Evolutionary conservation across 2,329 filamentous ascomycete genomes (phyloP), one percentile per base, ranked within the genome.

Genomic region (Penicillium capsulatum): DNA sequence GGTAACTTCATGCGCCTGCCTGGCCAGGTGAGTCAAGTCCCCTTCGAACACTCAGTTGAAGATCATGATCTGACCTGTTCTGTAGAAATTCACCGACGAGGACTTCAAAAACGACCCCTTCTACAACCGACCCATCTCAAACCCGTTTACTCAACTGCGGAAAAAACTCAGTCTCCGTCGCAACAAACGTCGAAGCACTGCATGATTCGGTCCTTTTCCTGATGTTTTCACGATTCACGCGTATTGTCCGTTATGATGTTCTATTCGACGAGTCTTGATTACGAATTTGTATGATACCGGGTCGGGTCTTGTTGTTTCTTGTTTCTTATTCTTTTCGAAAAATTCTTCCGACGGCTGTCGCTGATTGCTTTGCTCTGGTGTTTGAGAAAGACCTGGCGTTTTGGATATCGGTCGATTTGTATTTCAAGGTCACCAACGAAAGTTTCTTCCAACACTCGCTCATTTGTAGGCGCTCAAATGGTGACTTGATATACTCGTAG

Each of bases 1-100:
- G 66, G 69, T 1, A 79, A 84, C 45, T 95, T 92, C 59, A 84
- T 80, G 67, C 77, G 86, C 32, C 91, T 80, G 71, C 77, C 82
- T 3, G 81, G 80, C 34, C 61, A 86, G 51, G 88, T 92, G 73
- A 65, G 83, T 75, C 31, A 16, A 19, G n/a, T n/a, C n/a, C n/a
- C n/a, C n/a, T n/a, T n/a, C n/a, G n/a, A n/a, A n/a, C n/a, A n/a
- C 11, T 10, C n/a, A 20, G 8, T 11, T 2, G 7, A 36, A 20
- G 35, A 26, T 14, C 4, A 1, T 8, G 11, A 17, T 17, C 44
- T 59, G 35, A 56, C 30, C 17, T 34, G 8, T n/a, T 6, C 29
- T 31, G 3, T 31, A 68, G 65, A 66, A 61, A 60, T 65, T 63
- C 38, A 64, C 58, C 38, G 61, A 67, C 15, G 62, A 65, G 14